Evolutionary conservation across 169 alveolate species (phyloP), one percentile per base, ranked within the genome.

Genomic region (Plasmodium inui): DNA sequence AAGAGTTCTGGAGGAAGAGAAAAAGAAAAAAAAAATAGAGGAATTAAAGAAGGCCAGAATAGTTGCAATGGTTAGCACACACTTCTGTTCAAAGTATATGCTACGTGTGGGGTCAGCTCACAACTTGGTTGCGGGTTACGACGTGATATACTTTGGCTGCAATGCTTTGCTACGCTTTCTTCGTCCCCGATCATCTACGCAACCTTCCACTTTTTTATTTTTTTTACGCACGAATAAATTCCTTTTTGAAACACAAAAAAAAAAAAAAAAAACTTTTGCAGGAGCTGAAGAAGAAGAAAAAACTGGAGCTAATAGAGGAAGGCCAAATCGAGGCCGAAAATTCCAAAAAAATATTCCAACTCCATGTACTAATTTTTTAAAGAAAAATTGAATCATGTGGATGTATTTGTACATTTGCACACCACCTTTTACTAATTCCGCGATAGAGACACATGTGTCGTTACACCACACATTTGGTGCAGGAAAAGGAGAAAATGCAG

Each of bases 401-500:
- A 14, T 80, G 70, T 30, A 72, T 26, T 17, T 44, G 50, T 30
- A 50, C n/a, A 46, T n/a, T 30, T 81, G 67, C 46, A 46, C 88
- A 50, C n/a, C 39, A 44, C 17, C 50, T 82, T 12, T n/a, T 14
- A n/a, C 37, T n/a, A n/a, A n/a, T n/a, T 8, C 26, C 44, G 30
- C 78, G n/a, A 73, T 12, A 28, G 44, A 8, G 57, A 7, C 41
- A 81, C 67, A 50, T 19, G 53, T 32, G 14, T 17, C 86, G 61
- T 26, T 26, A 44, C 44, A 14, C 44, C 22, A 34, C 61, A 44
- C 72, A 14, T 50, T 46, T 44, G n/a, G 14, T 50, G 17, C 80
- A 86, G 93, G 93, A 86, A 86, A 86, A 73, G 30, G 93, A 86
- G 53, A 86, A 86, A 86, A 22, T 53, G 41, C 85, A 86, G 7